Conservation (phyloP, 305 asterid species). For the Plantago rigida region DNA sequence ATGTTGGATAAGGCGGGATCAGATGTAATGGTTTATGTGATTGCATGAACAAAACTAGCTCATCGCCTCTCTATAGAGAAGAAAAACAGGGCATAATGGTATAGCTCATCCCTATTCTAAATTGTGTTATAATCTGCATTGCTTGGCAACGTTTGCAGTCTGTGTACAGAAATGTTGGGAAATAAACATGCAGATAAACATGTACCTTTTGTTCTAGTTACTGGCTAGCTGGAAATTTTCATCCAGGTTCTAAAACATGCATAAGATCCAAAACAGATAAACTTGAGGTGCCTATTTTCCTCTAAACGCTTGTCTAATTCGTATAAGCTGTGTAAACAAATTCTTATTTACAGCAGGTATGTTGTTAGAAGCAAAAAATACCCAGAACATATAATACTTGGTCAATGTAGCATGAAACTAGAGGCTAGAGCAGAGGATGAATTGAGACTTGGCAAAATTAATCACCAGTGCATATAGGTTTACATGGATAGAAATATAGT, state of each 20-base stretch:
- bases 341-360: too few relatives aligned
- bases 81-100: neutral
- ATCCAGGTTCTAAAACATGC: neutral
- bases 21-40: neutral
- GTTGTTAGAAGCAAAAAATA: neutral
- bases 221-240: neutral
- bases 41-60: neutral
- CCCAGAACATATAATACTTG: too few relatives aligned
- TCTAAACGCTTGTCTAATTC: too few relatives aligned
- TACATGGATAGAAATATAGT: constrained; percentile 1
- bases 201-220: neutral
- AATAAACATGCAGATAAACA: too few relatives aligned
- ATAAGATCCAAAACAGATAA: neutral
- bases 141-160: neutral
- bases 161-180: neutral
- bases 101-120: neutral
- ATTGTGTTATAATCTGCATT: too few relatives aligned
- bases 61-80: neutral
- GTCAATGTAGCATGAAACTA: neutral
- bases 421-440: neutral
- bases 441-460: neutral
- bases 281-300: neutral
- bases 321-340: too few relatives aligned
- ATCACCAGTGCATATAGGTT: constrained; percentile 16
- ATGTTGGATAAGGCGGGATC: neutral